These are phyloP conservation scores for Thozetella sp. DNA, from an alignment of 495 filamentous ascomycete species.

Conservation along the genomic window DNA sequence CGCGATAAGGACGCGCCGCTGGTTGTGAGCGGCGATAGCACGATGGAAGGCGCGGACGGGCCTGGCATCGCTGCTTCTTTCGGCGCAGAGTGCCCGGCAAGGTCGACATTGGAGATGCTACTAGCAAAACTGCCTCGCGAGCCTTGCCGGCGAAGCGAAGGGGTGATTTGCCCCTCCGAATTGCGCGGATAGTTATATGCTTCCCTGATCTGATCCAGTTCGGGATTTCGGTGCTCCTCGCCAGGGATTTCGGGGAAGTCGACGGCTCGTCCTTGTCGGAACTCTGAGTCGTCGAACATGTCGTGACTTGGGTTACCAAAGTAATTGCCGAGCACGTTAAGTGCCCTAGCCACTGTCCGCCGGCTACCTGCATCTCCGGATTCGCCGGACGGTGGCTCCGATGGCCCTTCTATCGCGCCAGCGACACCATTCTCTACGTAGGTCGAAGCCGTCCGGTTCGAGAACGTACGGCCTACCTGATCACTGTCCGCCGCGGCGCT, in stretches of 20 bases:
- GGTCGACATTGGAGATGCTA: background rate
- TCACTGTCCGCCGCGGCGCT: background rate
- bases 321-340: conserved; percentile 32
- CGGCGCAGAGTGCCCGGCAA: no score
- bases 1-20: no score
- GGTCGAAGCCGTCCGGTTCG: no score
- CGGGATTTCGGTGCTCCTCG: conserved; percentile 41
- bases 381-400: no score
- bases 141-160: background rate
- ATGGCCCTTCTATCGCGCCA: no score
- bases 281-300: conserved; percentile 46
- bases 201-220: conserved; percentile 35
- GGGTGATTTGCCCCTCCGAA: conserved; percentile 16
- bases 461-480: background rate
- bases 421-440: no score
- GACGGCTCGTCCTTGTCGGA: conserved; percentile 38
- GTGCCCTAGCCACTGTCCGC: conserved; percentile 35
- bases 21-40: no score
- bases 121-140: background rate
- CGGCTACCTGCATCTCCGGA: conserved; percentile 29
- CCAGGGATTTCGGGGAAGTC: conserved; percentile 54
- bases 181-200: conserved; percentile 32
- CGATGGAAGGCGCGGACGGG: no score
- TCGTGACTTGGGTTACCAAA: conserved; percentile 40
- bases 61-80: no score